These are phyloP conservation scores for Calonectria multiphialidica DNA, from an alignment of 2,329 filamentous ascomycete species.

Conservation along the genomic window DNA sequence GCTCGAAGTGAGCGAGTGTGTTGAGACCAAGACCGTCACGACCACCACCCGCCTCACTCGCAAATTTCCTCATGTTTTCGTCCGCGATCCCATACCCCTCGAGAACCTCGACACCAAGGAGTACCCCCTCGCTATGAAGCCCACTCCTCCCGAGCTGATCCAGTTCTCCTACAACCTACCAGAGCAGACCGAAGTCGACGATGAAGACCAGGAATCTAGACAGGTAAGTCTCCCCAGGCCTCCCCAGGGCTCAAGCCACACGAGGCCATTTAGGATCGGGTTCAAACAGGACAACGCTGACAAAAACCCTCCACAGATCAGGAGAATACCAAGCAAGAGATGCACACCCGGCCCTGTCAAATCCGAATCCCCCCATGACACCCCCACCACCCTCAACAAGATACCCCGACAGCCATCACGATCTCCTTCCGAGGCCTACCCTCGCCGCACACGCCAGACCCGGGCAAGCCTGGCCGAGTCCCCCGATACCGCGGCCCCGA, in stretches of 20 bases:
- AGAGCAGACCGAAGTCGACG: slow-evolving; percentile 42
- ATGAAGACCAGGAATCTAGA: slow-evolving; percentile 36
- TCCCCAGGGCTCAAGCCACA: neutral
- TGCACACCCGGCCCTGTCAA: slow-evolving; percentile 44
- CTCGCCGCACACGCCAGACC: slow-evolving; percentile 46
- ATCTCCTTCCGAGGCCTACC: slow-evolving; percentile 50
- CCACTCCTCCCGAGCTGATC: slow-evolving; percentile 83
- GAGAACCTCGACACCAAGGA: slow-evolving; percentile 85
- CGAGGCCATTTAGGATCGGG: neutral
- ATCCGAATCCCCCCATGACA: slow-evolving; percentile 43
- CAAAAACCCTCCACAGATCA: slow-evolving; percentile 23
- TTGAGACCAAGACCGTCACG: slow-evolving; percentile 81
- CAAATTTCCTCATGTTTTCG: slow-evolving; percentile 86
- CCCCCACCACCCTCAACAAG: slow-evolving; percentile 40
- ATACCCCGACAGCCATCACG: slow-evolving; percentile 46
- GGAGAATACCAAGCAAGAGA: slow-evolving; percentile 35
- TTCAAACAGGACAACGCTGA: slow-evolving; percentile 19
- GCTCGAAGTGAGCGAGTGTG: slow-evolving; percentile 73
- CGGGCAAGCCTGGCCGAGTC: slow-evolving; percentile 47
- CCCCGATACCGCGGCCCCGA: slow-evolving; percentile 39
- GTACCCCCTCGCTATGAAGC: slow-evolving; percentile 87
- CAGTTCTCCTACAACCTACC: slow-evolving; percentile 80
- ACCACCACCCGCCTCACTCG: slow-evolving; percentile 91
- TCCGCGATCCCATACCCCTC: slow-evolving; percentile 79
- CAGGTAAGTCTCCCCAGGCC: slow-evolving; percentile 36